Base-by-base conservation (phyloP, 2,329 filamentous ascomycete species). In the Claviceps digitariae region DNA sequence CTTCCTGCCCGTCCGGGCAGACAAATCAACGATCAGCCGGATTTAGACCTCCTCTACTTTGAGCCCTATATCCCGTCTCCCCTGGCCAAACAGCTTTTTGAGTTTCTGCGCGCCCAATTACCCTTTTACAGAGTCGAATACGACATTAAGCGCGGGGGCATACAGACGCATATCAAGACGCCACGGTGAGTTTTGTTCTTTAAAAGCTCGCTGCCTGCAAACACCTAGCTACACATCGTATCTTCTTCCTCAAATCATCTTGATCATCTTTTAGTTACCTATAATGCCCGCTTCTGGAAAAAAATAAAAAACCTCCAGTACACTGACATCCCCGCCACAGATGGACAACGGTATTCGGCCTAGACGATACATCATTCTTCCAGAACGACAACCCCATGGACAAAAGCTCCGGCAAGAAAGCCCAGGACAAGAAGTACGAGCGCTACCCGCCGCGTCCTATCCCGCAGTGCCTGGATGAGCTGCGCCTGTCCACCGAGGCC, bases 51-150 rank as follows among this genome's bases (percentile, higher is more conserved):
- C 0, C 67, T 90, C 9, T 87, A 87, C 67, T 90, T 84, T 63
- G 76, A 87, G 60, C 86, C 86, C 0, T 90, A 86, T 57, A 74
- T 90, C 4, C 77, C 83, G 0, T 68, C 72, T 2, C 66, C 74
- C 13, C 71, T 79, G 12, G 73, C 79, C 21, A 72, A 74, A 3
- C 71, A 78, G 4, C 66, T 89, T 0, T 91, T 90, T 66, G 69
- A 80, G 15, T 89, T 89, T 61, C 74, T 91, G 1, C 79, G 87
- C 1, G 67, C 73, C n/a, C 76, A 85, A 56, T 68, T 91, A 1
- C 84, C 84, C 9, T 90, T 90, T 67, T 88, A 90, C 61, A 77
- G 84, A 51, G 86, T 90, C 4, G 76, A 81, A 59, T 90, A 90
- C 61, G 81, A 75, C 34, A 87, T 90, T 61, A 83, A 80, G 52